A percentile compares a stretch with the other conserved stretches of the same genome.
Conservation (phyloP, 73 alveolate species). For the Paraurostyla sp. region DNA sequence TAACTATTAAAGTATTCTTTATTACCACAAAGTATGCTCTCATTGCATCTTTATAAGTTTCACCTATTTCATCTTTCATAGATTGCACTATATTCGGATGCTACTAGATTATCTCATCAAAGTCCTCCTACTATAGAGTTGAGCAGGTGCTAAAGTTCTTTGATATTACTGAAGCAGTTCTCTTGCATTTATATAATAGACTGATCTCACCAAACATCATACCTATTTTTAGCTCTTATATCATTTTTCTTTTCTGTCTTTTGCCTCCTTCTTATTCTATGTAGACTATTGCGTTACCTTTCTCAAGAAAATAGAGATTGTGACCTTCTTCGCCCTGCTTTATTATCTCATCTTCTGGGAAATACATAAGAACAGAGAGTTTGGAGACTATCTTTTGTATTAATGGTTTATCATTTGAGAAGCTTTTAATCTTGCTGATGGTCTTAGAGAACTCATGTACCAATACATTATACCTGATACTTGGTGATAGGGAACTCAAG, state of each 20-base stretch:
- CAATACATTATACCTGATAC: conserved; percentile 6
- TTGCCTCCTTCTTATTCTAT: not conserved
- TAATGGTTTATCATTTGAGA: not conserved
- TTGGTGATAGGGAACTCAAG: conserved; percentile 38
- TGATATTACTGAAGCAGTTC: conserved; percentile 74
- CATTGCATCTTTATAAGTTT: not conserved
- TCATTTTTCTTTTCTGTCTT: not conserved
- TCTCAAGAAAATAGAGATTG: conserved; percentile 41
- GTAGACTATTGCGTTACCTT: conserved; percentile 28
- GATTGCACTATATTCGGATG: not conserved
- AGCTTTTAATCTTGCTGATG: conserved; percentile 24
- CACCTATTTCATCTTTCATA: not conserved
- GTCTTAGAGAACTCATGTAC: conserved; percentile 31
- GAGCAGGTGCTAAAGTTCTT: conserved; percentile 27
- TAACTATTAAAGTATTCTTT: not conserved
- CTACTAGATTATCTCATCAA: conserved; percentile 45
- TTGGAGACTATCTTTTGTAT: not conserved
- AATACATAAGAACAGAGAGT: conserved; percentile 20
- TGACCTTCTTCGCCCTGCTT: conserved; percentile 63
- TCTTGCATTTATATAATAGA: conserved; percentile 39
- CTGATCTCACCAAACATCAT: conserved; percentile 76
- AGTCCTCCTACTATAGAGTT: conserved; percentile 15
- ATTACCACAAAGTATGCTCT: conserved; percentile 4
- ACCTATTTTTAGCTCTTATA: conserved; percentile 48
- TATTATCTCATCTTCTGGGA: conserved; percentile 71